Base-by-base conservation (phyloP, 768 basidiomycete genomes). In the Lactarius trivialis region DNA sequence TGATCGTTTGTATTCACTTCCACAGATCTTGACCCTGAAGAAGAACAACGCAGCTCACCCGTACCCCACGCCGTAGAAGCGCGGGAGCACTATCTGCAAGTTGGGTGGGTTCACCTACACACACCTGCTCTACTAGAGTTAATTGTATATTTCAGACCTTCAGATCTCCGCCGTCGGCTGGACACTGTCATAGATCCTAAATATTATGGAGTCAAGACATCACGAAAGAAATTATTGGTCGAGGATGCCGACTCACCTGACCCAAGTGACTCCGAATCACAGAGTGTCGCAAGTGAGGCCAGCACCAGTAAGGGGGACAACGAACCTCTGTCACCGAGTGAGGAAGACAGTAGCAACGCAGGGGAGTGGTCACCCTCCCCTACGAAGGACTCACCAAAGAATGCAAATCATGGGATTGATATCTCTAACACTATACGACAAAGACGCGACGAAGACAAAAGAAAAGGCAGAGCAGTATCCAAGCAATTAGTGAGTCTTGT, bases 391-490 rank as follows among this genome's bases (percentile, higher is more conserved):
- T 28, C 51, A 32, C 30, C 58, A n/a, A 65, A 61, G 53, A 30
- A 64, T 54, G 50, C 33, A 33, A 66, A 68, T 30, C 65, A 70
- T 17, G 70, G 69, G 48, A 77, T 77, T 32, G 81, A 85, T 68
- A 70, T 85, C 33, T 73, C 85, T 12, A 76, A 79, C 0, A 76
- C 76, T 28, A 74, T 92, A 61, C 79, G 78, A 66, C 78, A 80
- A 70, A 83, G 78, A 21, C 80, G 85, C 67, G 83, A 87, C 56
- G 81, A 84, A 55, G 91, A 93, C 72, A 76, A 81, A 48, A 79
- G 77, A 73, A 98, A 98, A 73, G 96, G 95, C 3, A 82, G 82
- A 66, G 93, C 90, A 7, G 85, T 98, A 58, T 79, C 84, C 52
- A 83, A 81, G 65, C 96, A 98, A 75, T 82, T 93, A 58, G 96